These are phyloP conservation scores for Fomitopsis serialis DNA, from an alignment of 768 basidiomycete species.

Conservation along the genomic window DNA sequence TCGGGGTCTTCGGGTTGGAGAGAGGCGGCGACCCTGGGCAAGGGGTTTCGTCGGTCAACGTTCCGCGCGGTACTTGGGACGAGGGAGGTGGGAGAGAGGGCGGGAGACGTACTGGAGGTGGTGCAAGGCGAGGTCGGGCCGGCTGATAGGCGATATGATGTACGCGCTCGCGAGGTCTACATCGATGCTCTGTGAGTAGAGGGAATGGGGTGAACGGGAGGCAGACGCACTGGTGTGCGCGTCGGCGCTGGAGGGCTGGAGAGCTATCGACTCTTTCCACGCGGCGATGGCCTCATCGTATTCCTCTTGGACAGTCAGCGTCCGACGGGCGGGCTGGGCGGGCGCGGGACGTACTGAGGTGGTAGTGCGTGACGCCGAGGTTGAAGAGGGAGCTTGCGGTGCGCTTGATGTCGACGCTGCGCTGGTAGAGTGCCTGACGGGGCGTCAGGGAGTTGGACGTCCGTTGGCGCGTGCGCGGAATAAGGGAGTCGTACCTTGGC, in stretches of 20 bases:
- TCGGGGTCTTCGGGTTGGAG: slow-evolving; percentile 87
- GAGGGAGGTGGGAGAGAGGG: slow-evolving; percentile 22
- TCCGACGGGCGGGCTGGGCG: background rate
- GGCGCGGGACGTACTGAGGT: slow-evolving; percentile 58
- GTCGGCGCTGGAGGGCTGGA: slow-evolving; percentile 81
- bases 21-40: slow-evolving; percentile 73
- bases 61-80: no score
- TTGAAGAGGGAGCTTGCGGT: slow-evolving; percentile 83
- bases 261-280: slow-evolving; percentile 79
- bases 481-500: slow-evolving; percentile 43
- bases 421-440: slow-evolving; percentile 48
- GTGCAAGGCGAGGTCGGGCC: slow-evolving; percentile 83
- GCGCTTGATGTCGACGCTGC: slow-evolving; percentile 76
- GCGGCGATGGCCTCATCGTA: slow-evolving; percentile 80
- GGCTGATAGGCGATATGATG: slow-evolving; percentile 71
- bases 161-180: slow-evolving; percentile 86
- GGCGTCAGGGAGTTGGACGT: background rate
- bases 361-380: slow-evolving; percentile 85
- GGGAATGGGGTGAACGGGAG: background rate
- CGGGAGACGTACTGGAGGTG: slow-evolving; percentile 61
- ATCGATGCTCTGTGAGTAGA: slow-evolving; percentile 6
- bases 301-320: slow-evolving; percentile 51
- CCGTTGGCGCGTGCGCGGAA: background rate
- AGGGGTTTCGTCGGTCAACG: slow-evolving; percentile 19
- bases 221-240: slow-evolving; percentile 73